Evolutionary conservation across 352 stramenopile species (phyloP).

Genomic region (Phytopythium montanum): DNA sequence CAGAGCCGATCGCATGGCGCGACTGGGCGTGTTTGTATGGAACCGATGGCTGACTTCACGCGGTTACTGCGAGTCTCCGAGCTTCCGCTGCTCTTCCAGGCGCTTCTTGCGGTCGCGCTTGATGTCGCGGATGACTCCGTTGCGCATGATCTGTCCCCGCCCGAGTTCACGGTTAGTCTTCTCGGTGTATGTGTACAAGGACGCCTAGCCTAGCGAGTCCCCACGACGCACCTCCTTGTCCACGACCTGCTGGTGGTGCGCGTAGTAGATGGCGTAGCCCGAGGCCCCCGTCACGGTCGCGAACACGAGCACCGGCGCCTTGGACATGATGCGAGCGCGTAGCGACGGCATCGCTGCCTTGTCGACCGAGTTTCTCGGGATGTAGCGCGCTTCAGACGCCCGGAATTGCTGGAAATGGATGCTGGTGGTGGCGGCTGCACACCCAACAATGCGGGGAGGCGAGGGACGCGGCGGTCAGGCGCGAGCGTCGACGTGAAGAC

Average conservation of each 20-base stretch:
- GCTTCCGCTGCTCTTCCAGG: slow-evolving; percentile 36
- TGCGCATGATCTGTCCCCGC: slow-evolving; percentile 49
- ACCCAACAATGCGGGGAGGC: neutral
- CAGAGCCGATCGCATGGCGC: neutral
- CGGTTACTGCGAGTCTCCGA: slow-evolving; percentile 19
- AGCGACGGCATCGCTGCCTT: neutral
- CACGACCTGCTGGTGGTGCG: slow-evolving; percentile 68
- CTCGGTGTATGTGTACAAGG: too few relatives aligned
- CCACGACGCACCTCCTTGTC: slow-evolving; percentile 74
- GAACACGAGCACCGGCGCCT: slow-evolving; percentile 49
- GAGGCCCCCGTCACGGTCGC: slow-evolving; percentile 33
- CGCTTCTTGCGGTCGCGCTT: slow-evolving; percentile 61
- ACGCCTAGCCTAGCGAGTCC: neutral
- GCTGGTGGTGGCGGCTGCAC: neutral
- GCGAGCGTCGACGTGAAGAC: neutral
- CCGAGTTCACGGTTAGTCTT: neutral
- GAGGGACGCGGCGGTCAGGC: neutral
- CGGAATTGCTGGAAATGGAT: neutral
- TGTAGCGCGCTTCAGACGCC: neutral
- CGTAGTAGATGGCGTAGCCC: slow-evolving; percentile 67
- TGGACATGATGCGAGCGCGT: slow-evolving; percentile 16
- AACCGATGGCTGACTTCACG: too few relatives aligned
- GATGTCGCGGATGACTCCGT: slow-evolving; percentile 80
- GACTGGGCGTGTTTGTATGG: too few relatives aligned
- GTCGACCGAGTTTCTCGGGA: neutral